Conservation (phyloP, 345 rosid genomes). For the Eutrema japonicum region DNA sequence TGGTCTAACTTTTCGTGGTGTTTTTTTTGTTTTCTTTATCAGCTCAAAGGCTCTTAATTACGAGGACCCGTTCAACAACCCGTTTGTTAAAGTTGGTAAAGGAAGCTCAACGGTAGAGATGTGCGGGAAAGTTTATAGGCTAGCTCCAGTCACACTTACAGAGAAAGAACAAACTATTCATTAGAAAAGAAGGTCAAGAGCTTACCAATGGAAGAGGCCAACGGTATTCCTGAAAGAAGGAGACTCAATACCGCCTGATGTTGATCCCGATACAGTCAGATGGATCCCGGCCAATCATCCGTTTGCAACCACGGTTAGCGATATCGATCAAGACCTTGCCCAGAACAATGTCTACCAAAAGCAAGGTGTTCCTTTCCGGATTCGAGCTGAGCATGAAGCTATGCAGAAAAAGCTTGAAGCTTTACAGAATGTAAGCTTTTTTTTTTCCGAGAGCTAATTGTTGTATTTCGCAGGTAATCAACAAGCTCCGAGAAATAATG, state of each 20-base stretch:
- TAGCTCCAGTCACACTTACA: slow-evolving; percentile 89
- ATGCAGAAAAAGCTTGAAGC: slow-evolving; percentile 86
- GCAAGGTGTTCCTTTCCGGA: slow-evolving; percentile 92
- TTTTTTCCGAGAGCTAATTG: neutral
- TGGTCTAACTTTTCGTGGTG: slow-evolving; percentile 19
- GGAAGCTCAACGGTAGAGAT: slow-evolving; percentile 80
- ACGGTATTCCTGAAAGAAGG: slow-evolving; percentile 91
- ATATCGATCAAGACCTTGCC: slow-evolving; percentile 88
- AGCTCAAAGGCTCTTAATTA: slow-evolving; percentile 80
- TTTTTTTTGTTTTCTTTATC: slow-evolving; percentile 38
- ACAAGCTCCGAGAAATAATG: neutral
- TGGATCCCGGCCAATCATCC: slow-evolving; percentile 99
- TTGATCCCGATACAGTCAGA: slow-evolving; percentile 88
- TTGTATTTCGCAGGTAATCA: neutral
- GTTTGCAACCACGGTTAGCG: slow-evolving; percentile 85
- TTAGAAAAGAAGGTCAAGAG: slow-evolving; percentile 91
- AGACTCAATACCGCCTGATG: slow-evolving; percentile 80
- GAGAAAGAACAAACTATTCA: slow-evolving; percentile 73
- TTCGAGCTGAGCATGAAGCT: slow-evolving; percentile 92
- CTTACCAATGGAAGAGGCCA: slow-evolving; percentile 97
- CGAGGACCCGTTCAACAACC: slow-evolving; percentile 94
- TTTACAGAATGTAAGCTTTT: slow-evolving; percentile 64
- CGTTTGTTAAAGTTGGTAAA: slow-evolving; percentile 78
- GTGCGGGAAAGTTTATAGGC: slow-evolving; percentile 86
- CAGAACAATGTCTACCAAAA: slow-evolving; percentile 89